Evolutionary conservation across 352 stramenopile genomes (phyloP).

Genomic region (Globisporangium emineosum): DNA sequence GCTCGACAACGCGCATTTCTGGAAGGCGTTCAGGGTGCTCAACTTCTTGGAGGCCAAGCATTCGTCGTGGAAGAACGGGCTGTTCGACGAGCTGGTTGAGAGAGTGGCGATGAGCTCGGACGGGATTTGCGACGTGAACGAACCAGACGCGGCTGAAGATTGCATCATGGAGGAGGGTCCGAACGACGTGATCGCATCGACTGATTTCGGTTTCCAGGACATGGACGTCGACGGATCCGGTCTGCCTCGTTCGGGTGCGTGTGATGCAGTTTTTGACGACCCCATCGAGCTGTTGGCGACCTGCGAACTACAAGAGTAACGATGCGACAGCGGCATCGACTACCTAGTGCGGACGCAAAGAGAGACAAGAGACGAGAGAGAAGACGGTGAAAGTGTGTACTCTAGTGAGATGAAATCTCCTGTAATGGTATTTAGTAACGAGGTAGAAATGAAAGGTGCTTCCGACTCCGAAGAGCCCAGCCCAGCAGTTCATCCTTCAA

Average conservation of each 20-base stretch:
- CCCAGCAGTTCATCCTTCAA: constrained; percentile 6
- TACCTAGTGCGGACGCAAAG: background rate
- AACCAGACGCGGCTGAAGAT: constrained; percentile 42
- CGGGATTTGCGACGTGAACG: constrained; percentile 28
- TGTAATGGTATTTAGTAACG: constrained; percentile 26
- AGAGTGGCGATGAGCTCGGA: constrained; percentile 52
- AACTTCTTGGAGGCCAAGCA: constrained; percentile 79
- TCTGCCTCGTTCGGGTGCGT: constrained; percentile 4
- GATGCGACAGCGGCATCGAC: background rate
- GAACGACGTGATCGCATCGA: constrained; percentile 22
- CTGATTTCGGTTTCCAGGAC: constrained; percentile 17
- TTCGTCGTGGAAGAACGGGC: constrained; percentile 60
- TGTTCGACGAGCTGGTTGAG: constrained; percentile 82
- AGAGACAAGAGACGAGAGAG: background rate
- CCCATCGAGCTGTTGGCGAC: constrained; percentile 28
- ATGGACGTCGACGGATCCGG: constrained; percentile 10
- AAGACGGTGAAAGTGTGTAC: constrained; percentile 23
- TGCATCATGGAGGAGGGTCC: constrained; percentile 38
- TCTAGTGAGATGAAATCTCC: constrained; percentile 26
- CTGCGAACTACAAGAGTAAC: constrained; percentile 30
- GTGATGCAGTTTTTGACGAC: constrained; percentile 28
- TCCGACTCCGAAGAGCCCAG: background rate
- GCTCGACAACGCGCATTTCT: constrained; percentile 85
- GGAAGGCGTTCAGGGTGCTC: constrained; percentile 69
- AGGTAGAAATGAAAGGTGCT: constrained; percentile 13